These are phyloP conservation scores for Nigrospora osmanthi DNA, from an alignment of 2,329 filamentous ascomycete genomes.

Conservation along the genomic window DNA sequence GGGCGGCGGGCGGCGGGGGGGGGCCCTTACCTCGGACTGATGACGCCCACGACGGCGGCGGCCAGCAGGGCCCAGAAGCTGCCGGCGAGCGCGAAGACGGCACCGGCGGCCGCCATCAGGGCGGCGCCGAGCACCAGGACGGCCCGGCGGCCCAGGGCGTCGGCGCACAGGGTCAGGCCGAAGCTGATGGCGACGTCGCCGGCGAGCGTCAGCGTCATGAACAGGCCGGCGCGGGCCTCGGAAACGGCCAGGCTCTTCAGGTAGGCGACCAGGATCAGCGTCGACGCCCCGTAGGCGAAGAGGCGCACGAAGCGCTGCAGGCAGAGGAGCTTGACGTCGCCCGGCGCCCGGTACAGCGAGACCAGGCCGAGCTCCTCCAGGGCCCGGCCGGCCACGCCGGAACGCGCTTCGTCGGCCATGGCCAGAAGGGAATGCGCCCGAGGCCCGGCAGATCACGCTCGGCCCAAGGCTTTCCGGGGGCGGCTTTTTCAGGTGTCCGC, in stretches of 20 bases:
- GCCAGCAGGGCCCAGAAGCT: conserved; percentile 51
- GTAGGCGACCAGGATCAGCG: conserved; percentile 49
- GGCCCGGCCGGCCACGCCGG: not conserved
- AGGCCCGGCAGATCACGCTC: too few relatives aligned
- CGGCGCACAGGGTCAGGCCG: conserved; percentile 48
- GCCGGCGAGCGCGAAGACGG: conserved; percentile 41
- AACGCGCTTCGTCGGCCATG: too few relatives aligned
- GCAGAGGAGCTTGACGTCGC: conserved; percentile 50
- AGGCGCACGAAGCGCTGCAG: conserved; percentile 53
- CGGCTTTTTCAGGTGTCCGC: too few relatives aligned
- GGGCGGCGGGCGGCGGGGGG: too few relatives aligned
- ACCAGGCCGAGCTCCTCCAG: conserved; percentile 35
- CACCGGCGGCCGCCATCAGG: conserved; percentile 47
- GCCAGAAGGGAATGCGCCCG: too few relatives aligned
- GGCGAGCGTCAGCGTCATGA: conserved; percentile 56
- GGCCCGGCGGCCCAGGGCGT: conserved; percentile 44
- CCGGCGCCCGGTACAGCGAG: conserved; percentile 29
- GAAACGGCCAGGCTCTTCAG: conserved; percentile 41
- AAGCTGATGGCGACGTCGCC: conserved; percentile 55
- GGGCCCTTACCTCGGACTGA: conserved; percentile 40
- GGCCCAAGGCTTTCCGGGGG: too few relatives aligned
- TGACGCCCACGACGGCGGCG: conserved; percentile 54
- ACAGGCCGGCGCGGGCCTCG: conserved; percentile 46
- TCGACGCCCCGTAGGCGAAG: conserved; percentile 54
- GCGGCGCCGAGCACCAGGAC: conserved; percentile 46